Percentiles rank a stretch among this genome's conserved stretches.
phyloP scores from a whole-genome alignment of 495 filamentous ascomycete genomes.

The Hypomontagnella submonticulosa region DNA sequence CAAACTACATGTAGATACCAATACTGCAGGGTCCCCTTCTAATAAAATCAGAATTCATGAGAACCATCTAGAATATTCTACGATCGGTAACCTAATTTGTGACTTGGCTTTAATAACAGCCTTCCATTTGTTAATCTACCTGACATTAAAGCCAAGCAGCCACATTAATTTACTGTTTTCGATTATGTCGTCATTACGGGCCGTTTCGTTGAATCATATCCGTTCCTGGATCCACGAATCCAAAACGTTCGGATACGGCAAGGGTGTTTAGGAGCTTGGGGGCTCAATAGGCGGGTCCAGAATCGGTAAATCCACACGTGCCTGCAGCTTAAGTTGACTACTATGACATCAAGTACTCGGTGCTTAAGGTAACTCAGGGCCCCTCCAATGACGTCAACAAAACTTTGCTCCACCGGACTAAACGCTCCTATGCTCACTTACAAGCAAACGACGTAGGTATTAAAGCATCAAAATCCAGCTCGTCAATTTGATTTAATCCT shows the following conservation, averaged over 20 bases:
- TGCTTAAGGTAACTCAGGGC: background rate
- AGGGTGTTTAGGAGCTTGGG: constrained; percentile 1
- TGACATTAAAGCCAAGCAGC: no score
- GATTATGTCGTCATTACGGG: constrained; percentile 29
- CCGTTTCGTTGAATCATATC: constrained; percentile 6
- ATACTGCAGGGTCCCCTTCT: background rate
- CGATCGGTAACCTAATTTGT: no score
- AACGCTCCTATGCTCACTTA: constrained; percentile 26
- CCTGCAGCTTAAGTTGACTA: constrained; percentile 22
- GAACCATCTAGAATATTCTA: constrained; percentile 19
- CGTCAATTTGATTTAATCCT: background rate
- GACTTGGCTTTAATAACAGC: no score
- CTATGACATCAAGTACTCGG: constrained; percentile 30
- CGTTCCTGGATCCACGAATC: constrained; percentile 21
- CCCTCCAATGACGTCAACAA: constrained; percentile 38
- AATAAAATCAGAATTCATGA: constrained; percentile 15
- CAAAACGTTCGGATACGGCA: background rate
- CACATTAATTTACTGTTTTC: background rate
- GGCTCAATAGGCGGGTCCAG: constrained; percentile 12
- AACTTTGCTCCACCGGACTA: constrained; percentile 22
- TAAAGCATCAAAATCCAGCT: constrained; percentile 24
- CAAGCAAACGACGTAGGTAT: constrained; percentile 29
- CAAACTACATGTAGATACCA: constrained; percentile 16
- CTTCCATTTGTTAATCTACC: no score
- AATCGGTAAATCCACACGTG: constrained; percentile 28